These are phyloP conservation scores for Fusarium brevicatenulatum DNA, from an alignment of 2,329 filamentous ascomycete species.

Conservation along the genomic window DNA sequence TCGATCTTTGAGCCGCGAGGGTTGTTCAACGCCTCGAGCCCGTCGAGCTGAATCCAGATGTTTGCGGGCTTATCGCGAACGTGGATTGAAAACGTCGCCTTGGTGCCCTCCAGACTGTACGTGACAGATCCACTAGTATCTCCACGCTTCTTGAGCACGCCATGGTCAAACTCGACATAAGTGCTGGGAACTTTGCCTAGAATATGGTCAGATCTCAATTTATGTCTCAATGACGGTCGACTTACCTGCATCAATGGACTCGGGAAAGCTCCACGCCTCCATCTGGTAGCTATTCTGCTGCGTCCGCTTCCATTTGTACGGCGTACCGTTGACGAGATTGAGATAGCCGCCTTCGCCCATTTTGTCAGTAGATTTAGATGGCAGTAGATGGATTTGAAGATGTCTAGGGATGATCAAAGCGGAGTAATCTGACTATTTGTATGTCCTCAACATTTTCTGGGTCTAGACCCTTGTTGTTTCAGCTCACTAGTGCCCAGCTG, in stretches of 20 bases:
- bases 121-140: conserved; percentile 11
- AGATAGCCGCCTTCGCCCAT: conserved; percentile 11
- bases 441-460: not conserved
- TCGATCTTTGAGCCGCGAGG: conserved; percentile 2
- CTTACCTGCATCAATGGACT: conserved; percentile 5
- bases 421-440: conserved; percentile 4
- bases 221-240: not conserved
- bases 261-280: conserved; percentile 4
- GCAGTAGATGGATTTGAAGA: not conserved
- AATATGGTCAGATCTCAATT: not conserved
- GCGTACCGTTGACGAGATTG: conserved; percentile 10
- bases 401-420: not conserved
- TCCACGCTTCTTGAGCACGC: not conserved
- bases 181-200: not conserved
- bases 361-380: not conserved
- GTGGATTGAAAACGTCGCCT: conserved; percentile 5
- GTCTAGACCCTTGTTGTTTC: not conserved
- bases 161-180: conserved; percentile 4
- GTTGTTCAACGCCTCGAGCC: not conserved
- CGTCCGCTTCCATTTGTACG: conserved; percentile 12
- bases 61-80: conserved; percentile 9
- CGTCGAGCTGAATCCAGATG: conserved; percentile 7
- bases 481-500: not conserved
- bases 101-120: not conserved
- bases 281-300: conserved; percentile 16